A percentile compares a stretch with the other conserved stretches of the same genome.
These are phyloP conservation scores for Diophrys sp. DNA, from an alignment of 73 alveolate genomes.

Conservation along the genomic window DNA sequence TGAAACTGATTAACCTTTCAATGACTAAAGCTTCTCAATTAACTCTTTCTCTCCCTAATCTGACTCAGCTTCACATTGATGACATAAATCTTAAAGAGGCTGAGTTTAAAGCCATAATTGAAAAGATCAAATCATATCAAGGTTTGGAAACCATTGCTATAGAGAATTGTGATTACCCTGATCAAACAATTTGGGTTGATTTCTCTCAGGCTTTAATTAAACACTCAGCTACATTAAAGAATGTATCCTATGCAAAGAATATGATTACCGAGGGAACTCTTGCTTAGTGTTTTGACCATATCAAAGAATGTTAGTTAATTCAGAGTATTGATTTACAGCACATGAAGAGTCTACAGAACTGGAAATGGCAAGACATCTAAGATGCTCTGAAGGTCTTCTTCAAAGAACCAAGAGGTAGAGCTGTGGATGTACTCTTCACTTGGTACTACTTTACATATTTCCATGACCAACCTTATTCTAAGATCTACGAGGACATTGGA, in stretches of 20 bases:
- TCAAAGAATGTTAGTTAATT: neutral
- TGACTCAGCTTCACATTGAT: neutral
- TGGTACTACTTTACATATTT: constrained; percentile 4
- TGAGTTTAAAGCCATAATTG: neutral
- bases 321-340: neutral
- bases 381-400: constrained; percentile 2
- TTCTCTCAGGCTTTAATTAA: neutral
- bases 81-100: neutral
- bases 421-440: neutral
- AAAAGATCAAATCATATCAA: neutral
- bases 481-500: constrained; percentile 3
- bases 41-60: neutral
- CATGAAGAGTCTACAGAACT: neutral
- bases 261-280: neutral
- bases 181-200: neutral
- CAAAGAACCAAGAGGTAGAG: neutral
- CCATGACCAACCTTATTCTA: neutral
- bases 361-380: neutral
- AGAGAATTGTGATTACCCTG: neutral
- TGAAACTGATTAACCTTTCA: neutral
- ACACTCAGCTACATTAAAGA: neutral
- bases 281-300: neutral
- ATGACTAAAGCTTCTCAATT: neutral
- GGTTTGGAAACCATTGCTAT: neutral
- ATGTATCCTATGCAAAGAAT: neutral